Base-by-base conservation (phyloP, 768 basidiomycete species). In the Boletus fagicola region DNA sequence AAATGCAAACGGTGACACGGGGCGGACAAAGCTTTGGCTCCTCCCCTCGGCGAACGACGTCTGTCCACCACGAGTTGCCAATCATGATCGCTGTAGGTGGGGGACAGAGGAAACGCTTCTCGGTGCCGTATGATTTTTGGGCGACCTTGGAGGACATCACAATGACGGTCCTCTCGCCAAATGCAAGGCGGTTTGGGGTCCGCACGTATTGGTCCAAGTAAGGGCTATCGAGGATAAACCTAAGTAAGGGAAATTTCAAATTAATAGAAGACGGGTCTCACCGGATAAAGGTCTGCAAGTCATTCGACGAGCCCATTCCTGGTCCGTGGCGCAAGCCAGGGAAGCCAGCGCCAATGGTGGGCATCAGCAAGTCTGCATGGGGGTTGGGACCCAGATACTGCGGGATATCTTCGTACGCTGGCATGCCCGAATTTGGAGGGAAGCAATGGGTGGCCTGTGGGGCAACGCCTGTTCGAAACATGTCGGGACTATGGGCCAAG, bases 101-200 rank as follows among this genome's bases (percentile, higher is more conserved):
- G 9, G 92, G 94, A 69, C 92, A 96, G 36, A 95, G 81, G 81
- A 95, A 96, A 44, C 95, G 83, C 73, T 97, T 97, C 73, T 98
- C 95, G 18, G 89, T 94, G 38, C 94, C 95, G 69, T 98, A 98
- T 10, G 92, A 94, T 70, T 98, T 96, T 78, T 98, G 96, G 4
- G 93, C 96, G 31, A 98, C 94, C 68, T 90, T 94, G 70, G 90
- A 93, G n/a, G 93, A 95, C 91, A 97, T 94, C 65, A 98, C 90
- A 59, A 98, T 90, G 58, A 98, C 84, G 5, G 94, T 93, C 48
- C 94, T 85, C 72, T 98, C 96, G 50, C 96, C 96, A 65, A 89
- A 89, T 1, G 89, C 90, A 46, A 97, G 81, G 31, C 94, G 83
- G 70, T 96, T 96, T 39, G 84, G 79, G 22, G 94, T 84, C 35